Evolutionary conservation across 116 monocot species (phyloP), one percentile per base, ranked within the genome.

Genomic region (Zostera marina): DNA sequence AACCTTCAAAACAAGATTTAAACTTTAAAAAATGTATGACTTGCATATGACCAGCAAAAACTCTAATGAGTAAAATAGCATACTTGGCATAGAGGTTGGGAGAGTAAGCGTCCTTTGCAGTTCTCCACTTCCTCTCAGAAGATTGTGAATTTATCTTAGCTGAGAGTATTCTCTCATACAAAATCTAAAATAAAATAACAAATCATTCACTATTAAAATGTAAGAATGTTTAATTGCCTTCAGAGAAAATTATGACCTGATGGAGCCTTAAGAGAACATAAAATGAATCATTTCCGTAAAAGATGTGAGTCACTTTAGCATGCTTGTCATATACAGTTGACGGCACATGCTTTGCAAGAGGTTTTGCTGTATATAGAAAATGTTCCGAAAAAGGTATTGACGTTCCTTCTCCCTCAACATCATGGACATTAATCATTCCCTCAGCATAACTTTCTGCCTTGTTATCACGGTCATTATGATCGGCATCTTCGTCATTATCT

Each of bases 261-360:
- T 99, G 91, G 42, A 99, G 83, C 71, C 99, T 81, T 68, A 91
- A 87, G 39, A 99, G 79, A 6, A 91, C 76, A 72, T 83, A 99
- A 61, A 99, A 99, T 12, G 86, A 87, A 71, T 99, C 99, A 79
- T 99, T 99, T 39, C 91, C 99, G 68, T 99, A 99, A 55, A 99
- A 99, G 13, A 91, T 71, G 4, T 64, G 59, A 15, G 79, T 83
- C 8, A 53, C 58, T 63, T 79, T 81, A 21, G 83, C 77, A 16
- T 87, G 76, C 63, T 70, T 76, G 41, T 78, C 83, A 66, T 63
- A 70, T 47, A 78, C 60, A 47, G 69, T 42, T 40, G 72, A 63
- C 48, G 87, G 87, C 8, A 99, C 81, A 81, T 86, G 61, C 64
- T 87, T 91, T 44, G 91, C 73, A 61, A 99, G 87, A 32, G 99